Percentiles rank a stretch among this genome's conserved stretches.
These are phyloP conservation scores for Carpinus fangiana DNA, from an alignment of 306 rosid genomes.

Conservation along the genomic window DNA sequence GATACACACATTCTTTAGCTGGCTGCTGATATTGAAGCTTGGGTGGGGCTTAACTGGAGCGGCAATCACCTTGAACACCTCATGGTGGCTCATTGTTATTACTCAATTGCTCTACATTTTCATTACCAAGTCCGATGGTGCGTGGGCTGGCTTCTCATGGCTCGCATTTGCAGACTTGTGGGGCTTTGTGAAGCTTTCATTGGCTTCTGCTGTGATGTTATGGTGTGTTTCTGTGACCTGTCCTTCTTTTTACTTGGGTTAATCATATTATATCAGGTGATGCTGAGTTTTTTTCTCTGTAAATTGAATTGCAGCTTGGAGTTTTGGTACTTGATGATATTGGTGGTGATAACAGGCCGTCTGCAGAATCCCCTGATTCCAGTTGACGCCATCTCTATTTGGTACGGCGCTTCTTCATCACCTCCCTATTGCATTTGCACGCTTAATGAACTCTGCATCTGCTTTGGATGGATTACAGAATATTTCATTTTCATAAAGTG, in stretches of 20 bases:
- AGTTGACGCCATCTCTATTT: slow-evolving; percentile 70
- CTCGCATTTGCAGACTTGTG: slow-evolving; percentile 64
- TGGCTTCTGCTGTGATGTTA: slow-evolving; percentile 79
- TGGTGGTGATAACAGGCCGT: slow-evolving; percentile 71
- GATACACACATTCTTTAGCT: slow-evolving; percentile 50
- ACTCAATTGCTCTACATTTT: slow-evolving; percentile 48
- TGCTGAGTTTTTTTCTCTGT: background rate
- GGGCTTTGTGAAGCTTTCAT: slow-evolving; percentile 66
- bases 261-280: background rate
- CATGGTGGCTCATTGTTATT: slow-evolving; percentile 70
- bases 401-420: slow-evolving; percentile 41
- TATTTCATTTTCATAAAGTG: no score
- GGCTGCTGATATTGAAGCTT: slow-evolving; percentile 58
- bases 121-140: slow-evolving; percentile 74
- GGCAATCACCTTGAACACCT: slow-evolving; percentile 58
- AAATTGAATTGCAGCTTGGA: slow-evolving; percentile 64
- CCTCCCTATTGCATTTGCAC: background rate
- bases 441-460: background rate
- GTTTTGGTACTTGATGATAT: slow-evolving; percentile 81
- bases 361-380: slow-evolving; percentile 58
- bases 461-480: background rate
- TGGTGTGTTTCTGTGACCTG: slow-evolving; percentile 42
- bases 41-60: slow-evolving; percentile 70
- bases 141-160: slow-evolving; percentile 78
- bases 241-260: slow-evolving; percentile 6